These are phyloP conservation scores for Graphilbum ipis-grandicollis DNA, from an alignment of 2,329 filamentous ascomycete genomes.

Conservation along the genomic window DNA sequence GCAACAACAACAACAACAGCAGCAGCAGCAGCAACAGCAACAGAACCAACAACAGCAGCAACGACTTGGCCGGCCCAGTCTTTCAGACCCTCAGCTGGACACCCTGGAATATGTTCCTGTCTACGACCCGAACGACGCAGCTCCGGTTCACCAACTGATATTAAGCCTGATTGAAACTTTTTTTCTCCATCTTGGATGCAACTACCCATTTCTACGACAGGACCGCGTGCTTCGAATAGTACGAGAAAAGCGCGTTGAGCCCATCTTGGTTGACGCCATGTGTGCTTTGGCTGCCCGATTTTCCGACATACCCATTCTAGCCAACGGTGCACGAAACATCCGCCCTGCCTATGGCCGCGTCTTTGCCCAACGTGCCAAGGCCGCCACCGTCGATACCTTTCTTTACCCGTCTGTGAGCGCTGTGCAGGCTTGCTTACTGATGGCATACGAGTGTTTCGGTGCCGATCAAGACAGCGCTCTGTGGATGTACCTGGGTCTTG, in stretches of 20 bases:
- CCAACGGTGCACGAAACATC: slow-evolving; percentile 28
- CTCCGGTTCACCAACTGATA: slow-evolving; percentile 58
- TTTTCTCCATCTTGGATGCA: slow-evolving; percentile 68
- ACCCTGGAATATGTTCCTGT: slow-evolving; percentile 43
- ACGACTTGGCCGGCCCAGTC: too few species aligned
- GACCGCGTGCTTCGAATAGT: slow-evolving; percentile 59
- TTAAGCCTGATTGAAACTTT: slow-evolving; percentile 64
- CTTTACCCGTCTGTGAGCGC: slow-evolving; percentile 68
- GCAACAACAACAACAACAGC: slow-evolving; percentile 10
- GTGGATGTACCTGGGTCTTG: slow-evolving; percentile 85
- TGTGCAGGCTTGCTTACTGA: slow-evolving; percentile 65
- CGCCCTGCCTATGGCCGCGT: slow-evolving; percentile 55
- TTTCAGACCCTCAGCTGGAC: slow-evolving; percentile 23
- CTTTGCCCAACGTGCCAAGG: slow-evolving; percentile 68
- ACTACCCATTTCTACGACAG: slow-evolving; percentile 65
- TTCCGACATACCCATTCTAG: slow-evolving; percentile 41
- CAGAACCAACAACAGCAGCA: slow-evolving; percentile 13
- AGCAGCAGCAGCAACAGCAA: slow-evolving; percentile 5
- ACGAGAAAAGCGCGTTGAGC: slow-evolving; percentile 63
- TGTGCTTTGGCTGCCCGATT: slow-evolving; percentile 72
- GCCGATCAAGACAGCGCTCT: slow-evolving; percentile 75
- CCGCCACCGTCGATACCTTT: slow-evolving; percentile 68
- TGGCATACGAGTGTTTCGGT: slow-evolving; percentile 82
- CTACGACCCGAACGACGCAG: slow-evolving; percentile 56
- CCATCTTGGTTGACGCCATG: slow-evolving; percentile 73